Percentiles rank a stretch among this genome's conserved stretches.
Conservation (phyloP, 371 early-diverging fungal genomes). For the Homolaphlyctis polyrhiza region DNA sequence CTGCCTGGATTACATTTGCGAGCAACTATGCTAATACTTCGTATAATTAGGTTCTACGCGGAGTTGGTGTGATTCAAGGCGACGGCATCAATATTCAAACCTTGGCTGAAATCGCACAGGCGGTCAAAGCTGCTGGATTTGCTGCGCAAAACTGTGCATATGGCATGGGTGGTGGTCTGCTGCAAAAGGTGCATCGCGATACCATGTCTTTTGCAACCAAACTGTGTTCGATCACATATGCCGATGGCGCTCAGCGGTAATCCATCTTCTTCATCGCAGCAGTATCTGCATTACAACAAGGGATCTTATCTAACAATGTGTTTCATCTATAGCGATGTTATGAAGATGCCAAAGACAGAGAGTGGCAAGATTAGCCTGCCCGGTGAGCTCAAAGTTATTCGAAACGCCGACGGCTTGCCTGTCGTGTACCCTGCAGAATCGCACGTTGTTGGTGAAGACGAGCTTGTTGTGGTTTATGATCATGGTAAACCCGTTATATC, state of each 20-base stretch:
- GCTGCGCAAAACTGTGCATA: constrained; percentile 67
- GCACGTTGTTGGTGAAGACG: constrained; percentile 15
- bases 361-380: constrained; percentile 65
- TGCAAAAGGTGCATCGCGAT: constrained; percentile 77
- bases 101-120: constrained; percentile 49
- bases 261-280: no score
- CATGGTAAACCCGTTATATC: constrained; percentile 33
- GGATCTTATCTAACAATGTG: neutral
- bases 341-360: constrained; percentile 76
- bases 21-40: constrained; percentile 32
- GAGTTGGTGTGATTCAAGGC: constrained; percentile 70
- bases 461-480: constrained; percentile 53
- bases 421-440: constrained; percentile 33
- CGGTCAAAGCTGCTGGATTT: constrained; percentile 51
- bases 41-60: constrained; percentile 53
- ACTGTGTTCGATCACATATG: constrained; percentile 55
- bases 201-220: constrained; percentile 82
- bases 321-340: constrained; percentile 61
- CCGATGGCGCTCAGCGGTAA: constrained; percentile 50
- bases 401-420: constrained; percentile 35
- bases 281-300: neutral
- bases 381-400: constrained; percentile 55
- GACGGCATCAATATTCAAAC: constrained; percentile 62
- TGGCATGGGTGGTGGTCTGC: constrained; percentile 80
- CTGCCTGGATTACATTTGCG: neutral